Base-by-base conservation (phyloP, 2,329 filamentous ascomycete genomes). In the Fonsecaea nubica region DNA sequence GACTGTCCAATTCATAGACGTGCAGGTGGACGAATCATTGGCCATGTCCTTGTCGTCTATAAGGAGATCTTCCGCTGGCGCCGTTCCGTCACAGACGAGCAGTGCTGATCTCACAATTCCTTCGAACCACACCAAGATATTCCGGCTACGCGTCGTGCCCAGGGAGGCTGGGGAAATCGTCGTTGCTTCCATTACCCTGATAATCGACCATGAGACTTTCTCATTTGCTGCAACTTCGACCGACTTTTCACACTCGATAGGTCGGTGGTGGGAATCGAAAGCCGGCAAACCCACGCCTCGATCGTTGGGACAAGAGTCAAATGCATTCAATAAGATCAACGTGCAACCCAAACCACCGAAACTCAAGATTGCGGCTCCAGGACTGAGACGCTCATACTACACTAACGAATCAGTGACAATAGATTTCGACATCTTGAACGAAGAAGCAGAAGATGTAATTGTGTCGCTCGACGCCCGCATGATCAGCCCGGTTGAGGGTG, bases 331-430 rank as follows among this genome's bases (percentile, higher is more conserved):
- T 38, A 80, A 81, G 1, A 86, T 96, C 63, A 89, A 87, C 63
- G 88, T 99, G 30, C 84, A 93, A 62, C 94, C 95, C 1, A 91
- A 96, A 71, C 95, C 94, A 33, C 95, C 95, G 0, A 98, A 97
- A 78, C 88, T 99, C 81, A 89, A 92, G 72, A 87, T 99, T 54
- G 85, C 81, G 32, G 80, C 92, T 9, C 81, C 86, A 1, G 84
- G 87, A 48, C 78, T 89, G 7, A 82, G 85, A 64, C 84, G 87
- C 12, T 89, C 93, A 62, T 96, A 94, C 77, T 98, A 97, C 75
- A 91, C 91, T 1, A 90, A 96, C 73, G 95, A 99, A 79, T 77
- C 81, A 0, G 86, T 97, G 33, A 81, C 81, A 6, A 77, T 98
- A 25, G 80, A 84, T 0, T 82, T 98, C 45, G 86, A 90, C 52